These are phyloP conservation scores for Podospora australis DNA, from an alignment of 495 filamentous ascomycete species.

Conservation along the genomic window DNA sequence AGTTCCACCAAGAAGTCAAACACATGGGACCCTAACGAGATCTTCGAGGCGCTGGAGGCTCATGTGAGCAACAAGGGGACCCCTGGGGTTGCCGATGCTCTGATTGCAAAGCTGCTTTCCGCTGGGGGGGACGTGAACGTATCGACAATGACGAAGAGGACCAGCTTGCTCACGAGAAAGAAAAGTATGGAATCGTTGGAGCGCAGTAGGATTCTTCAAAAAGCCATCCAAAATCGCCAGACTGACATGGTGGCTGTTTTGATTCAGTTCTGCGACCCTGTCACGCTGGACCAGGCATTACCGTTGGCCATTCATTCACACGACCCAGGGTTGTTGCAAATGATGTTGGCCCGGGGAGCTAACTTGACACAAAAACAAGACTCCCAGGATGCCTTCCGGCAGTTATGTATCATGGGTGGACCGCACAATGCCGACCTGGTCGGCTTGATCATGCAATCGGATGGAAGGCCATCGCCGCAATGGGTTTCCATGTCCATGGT, in stretches of 20 bases:
- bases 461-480: constrained; percentile 28
- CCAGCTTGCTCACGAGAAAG: constrained; percentile 34
- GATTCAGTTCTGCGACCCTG: constrained; percentile 34
- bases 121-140: constrained; percentile 40
- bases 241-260: constrained; percentile 44
- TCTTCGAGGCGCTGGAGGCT: constrained; percentile 37
- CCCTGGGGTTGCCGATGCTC: constrained; percentile 40
- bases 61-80: constrained; percentile 37
- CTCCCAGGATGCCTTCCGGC: constrained; percentile 38
- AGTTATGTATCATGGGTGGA: constrained; percentile 32
- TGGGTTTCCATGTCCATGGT: constrained; percentile 39
- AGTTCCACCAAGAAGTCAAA: constrained; percentile 36
- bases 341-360: constrained; percentile 38
- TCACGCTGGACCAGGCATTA: constrained; percentile 34
- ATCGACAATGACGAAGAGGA: constrained; percentile 30
- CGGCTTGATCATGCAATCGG: constrained; percentile 37
- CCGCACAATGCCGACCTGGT: constrained; percentile 35
- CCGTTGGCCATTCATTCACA: constrained; percentile 34
- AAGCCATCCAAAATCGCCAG: constrained; percentile 39
- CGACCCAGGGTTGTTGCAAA: constrained; percentile 28
- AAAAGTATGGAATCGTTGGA: constrained; percentile 39
- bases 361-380: constrained; percentile 31
- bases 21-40: constrained; percentile 40
- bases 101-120: constrained; percentile 36
- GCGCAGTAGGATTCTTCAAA: constrained; percentile 37